A percentile compares a stretch with the other conserved stretches of the same genome.
These are phyloP conservation scores for Botrytis paeoniae DNA, from an alignment of 2,329 filamentous ascomycete species.

Conservation along the genomic window DNA sequence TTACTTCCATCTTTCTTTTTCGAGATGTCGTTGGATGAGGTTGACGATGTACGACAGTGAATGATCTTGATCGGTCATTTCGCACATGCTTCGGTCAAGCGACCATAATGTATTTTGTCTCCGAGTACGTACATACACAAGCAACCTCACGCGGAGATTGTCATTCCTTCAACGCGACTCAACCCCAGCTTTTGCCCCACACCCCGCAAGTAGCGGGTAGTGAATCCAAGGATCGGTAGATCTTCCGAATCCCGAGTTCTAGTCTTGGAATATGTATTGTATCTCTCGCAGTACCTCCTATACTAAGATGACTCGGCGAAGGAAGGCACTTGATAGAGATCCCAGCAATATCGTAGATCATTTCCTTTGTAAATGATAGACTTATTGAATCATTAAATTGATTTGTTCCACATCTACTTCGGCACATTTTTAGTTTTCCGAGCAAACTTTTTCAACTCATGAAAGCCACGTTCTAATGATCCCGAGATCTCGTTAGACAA, in stretches of 20 bases:
- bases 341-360: conserved; percentile 11
- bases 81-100: conserved; percentile 22
- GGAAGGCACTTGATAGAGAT: conserved; percentile 2
- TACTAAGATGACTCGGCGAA: not conserved
- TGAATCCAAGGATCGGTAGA: conserved; percentile 12
- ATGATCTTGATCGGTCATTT: conserved; percentile 9
- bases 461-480: conserved; percentile 16
- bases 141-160: conserved; percentile 22
- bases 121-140: conserved; percentile 16
- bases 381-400: conserved; percentile 7
- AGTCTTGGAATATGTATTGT: not conserved
- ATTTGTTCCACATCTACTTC: conserved; percentile 1
- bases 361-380: not conserved
- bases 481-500: conserved; percentile 1
- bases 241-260: conserved; percentile 16
- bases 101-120: conserved; percentile 8
- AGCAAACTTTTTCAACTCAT: conserved; percentile 6
- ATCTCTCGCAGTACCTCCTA: not conserved
- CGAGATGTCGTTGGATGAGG: conserved; percentile 1
- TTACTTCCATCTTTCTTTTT: not conserved
- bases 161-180: conserved; percentile 13
- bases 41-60: not conserved
- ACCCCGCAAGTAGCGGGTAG: conserved; percentile 17
- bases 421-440: not conserved
- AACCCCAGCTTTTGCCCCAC: conserved; percentile 1